Evolutionary conservation across 1,284 basidiomycete species (phyloP).

Genomic region (Cryptococcus hybrid): DNA sequence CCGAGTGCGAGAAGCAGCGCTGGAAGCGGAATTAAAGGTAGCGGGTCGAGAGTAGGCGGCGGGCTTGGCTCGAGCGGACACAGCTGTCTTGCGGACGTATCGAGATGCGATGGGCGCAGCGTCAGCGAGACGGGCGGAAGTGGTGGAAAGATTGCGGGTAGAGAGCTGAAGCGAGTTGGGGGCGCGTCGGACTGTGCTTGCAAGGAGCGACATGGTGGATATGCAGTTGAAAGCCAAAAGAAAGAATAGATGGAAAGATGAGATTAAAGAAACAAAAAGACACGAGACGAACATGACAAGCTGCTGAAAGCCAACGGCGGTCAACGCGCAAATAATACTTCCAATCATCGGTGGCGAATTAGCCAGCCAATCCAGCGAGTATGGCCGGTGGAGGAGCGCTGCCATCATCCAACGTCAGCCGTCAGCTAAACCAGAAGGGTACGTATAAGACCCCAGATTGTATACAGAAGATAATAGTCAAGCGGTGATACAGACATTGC

Average conservation of each 20-base stretch:
- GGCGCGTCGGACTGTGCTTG: background rate
- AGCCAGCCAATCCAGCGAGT: too few species aligned
- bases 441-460: too few species aligned
- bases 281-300: background rate
- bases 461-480: too few species aligned
- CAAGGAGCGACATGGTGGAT: conserved; percentile 1
- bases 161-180: background rate
- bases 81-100: conserved; percentile 6
- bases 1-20: background rate
- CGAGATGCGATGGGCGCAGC: conserved; percentile 9
- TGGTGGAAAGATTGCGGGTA: conserved; percentile 4
- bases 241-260: background rate
- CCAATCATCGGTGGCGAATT: too few species aligned
- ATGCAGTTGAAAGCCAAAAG: background rate
- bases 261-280: background rate
- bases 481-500: too few species aligned
- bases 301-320: too few species aligned
- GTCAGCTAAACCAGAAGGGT: too few species aligned
- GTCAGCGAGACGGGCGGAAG: conserved; percentile 4
- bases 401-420: too few species aligned
- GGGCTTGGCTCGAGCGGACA: background rate
- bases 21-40: conserved; percentile 1
- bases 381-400: too few species aligned
- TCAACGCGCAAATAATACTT: too few species aligned
- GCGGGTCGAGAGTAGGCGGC: background rate